Evolutionary conservation across 192 early-diverging fungal species (phyloP).

Genomic region (Umbelopsis vinacea): DNA sequence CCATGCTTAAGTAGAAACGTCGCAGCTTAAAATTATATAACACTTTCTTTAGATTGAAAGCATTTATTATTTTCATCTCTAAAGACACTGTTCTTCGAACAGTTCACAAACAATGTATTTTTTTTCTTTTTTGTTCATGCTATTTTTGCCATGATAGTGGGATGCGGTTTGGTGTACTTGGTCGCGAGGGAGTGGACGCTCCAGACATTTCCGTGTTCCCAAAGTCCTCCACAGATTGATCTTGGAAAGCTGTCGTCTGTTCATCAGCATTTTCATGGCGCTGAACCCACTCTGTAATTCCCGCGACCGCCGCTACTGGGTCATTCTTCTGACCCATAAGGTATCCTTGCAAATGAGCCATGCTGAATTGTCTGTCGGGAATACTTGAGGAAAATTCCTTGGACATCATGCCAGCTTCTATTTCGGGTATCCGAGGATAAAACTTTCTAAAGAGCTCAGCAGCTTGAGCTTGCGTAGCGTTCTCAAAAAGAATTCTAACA

Average conservation of each 20-base stretch:
- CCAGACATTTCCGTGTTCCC: constrained; percentile 1
- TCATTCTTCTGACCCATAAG: constrained; percentile 55
- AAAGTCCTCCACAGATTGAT: constrained; percentile 2
- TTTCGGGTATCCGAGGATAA: constrained; percentile 43
- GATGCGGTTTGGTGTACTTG: background rate
- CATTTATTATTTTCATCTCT: too few species aligned
- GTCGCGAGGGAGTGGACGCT: background rate
- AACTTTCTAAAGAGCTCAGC: constrained; percentile 70
- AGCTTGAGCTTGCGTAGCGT: constrained; percentile 62
- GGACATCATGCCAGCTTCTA: constrained; percentile 34
- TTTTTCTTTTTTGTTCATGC: background rate
- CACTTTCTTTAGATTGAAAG: background rate
- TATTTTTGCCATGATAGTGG: background rate
- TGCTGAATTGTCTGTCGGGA: constrained; percentile 49
- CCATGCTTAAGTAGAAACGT: constrained; percentile 10
- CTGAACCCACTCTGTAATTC: constrained; percentile 41
- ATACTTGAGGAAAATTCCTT: constrained; percentile 43
- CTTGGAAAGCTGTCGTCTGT: background rate
- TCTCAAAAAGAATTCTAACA: constrained; percentile 58
- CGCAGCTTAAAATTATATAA: background rate
- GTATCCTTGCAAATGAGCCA: constrained; percentile 56
- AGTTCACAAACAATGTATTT: background rate
- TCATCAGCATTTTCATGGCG: background rate
- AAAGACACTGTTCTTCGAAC: background rate
- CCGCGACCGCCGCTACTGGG: constrained; percentile 42